Base-by-base conservation (phyloP, 495 filamentous ascomycete genomes). In the Penicillium arizonense region DNA sequence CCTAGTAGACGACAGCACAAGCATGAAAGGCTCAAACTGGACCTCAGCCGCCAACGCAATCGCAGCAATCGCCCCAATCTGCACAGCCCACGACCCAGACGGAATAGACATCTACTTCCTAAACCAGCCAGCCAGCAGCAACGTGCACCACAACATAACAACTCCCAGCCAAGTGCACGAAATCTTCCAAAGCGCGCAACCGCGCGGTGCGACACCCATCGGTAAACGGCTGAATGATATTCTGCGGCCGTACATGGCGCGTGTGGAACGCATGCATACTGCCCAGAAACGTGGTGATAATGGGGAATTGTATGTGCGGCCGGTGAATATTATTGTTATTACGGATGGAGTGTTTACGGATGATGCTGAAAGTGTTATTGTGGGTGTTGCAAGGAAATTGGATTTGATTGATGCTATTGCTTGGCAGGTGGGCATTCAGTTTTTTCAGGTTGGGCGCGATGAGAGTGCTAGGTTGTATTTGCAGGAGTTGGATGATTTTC, bases 61-160 rank as follows among this genome's bases (percentile, higher is more conserved):
- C 9, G 73, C 82, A 16, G 77, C 82, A 48, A 92, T 98, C 69
- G 81, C 93, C 0, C 89, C 88, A 0, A 87, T 97, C 63, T 96
- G 92, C 73, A 89, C 90, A 1, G 69, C 77, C 35, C 85, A 90
- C 74, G 92, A 97, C 68, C 58, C 70, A 10, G 91, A 97, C 69
- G 94, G 94, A n/a, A 87, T 98, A 56, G 94, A 97, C 69, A 78
- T 98, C 59, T 87, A 88, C 77, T 98, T 98, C 73, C 78, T 98
- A 32, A 97, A 98, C 77, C 72, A 78, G 55, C 56, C 71, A 40
- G 56, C 48, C 4, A 30, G 33, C 24, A 12, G 16, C 4, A 38
- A 33, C 20, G 42, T 59, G 18, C 89, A 88, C 69, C 68, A 63
- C 32, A 82, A 87, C 53, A 77, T 94, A 56, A 78, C 57, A 0